Evolutionary conservation across 192 early-diverging fungal species (phyloP), one percentile per base, ranked within the genome.

Genomic region (Coemansia sp.): DNA sequence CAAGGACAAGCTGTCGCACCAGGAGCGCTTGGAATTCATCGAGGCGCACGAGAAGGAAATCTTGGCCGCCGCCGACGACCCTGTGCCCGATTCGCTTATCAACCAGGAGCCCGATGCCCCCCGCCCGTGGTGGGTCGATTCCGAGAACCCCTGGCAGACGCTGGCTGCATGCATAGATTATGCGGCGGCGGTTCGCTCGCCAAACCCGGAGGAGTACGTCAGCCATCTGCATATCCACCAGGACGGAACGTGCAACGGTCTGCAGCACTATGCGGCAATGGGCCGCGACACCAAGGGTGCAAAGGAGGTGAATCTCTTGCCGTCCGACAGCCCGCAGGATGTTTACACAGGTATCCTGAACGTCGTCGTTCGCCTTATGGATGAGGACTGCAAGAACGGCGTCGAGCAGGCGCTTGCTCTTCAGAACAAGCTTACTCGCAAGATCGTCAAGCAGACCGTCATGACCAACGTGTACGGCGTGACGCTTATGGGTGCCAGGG

Each of bases 401-500:
- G 76, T 89, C 19, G 65, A 70, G 35, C 68, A 82, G 58, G 94
- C 94, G 5, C 13, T 84, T 62, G 69, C 90, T 4, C 83, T 95
- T 64, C 62, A 83, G 29, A 86, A 84, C 63, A 86, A 86, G 62
- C 82, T 99, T 46, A 90, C 86, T 10, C 90, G 97, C 55, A 96
- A 96, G 83, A 86, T 99, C 42, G 93, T 99, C 58, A 99, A 99
- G 82, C 95, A 99, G 68, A 96, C 97, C 0, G 95, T 99, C 66
- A 99, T 99, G 97, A 99, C 97, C 55, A 97, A 95, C 71, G 95
- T 96, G 5, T 99, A 99, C 54, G 97, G 97, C 33, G 97, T 99
- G 54, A 99, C 97, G 2, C 91, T 96, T 67, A 84, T 99, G 23
- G 97, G 97, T 34, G 96, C 96, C 6, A 80, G 88, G 38, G 81